Conservation (phyloP, 2,329 filamentous ascomycete species). For the Neofusicoccum kwambonambiense region DNA sequence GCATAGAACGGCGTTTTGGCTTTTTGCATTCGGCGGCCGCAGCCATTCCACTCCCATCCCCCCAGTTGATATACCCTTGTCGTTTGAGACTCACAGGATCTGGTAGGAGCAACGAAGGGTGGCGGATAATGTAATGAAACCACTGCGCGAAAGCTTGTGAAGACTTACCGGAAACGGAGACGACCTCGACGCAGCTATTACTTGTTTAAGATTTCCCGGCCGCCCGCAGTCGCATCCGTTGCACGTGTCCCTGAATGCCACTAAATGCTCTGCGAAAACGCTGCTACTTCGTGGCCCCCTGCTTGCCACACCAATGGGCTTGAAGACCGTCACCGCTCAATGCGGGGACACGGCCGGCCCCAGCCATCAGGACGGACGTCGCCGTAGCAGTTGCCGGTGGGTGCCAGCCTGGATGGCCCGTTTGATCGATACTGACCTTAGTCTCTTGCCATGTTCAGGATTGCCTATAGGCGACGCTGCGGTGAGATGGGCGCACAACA, state of each 20-base stretch:
- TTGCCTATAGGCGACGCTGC: background rate
- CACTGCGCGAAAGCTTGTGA: background rate
- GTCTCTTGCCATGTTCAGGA: background rate
- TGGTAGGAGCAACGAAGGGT: background rate
- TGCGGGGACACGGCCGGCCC: background rate
- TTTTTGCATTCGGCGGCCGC: background rate
- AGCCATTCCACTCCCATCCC: background rate
- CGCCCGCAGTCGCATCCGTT: background rate
- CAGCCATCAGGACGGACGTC: background rate
- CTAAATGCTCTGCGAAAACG: background rate
- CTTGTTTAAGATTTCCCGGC: background rate
- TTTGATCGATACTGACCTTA: background rate
- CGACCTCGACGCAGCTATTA: background rate
- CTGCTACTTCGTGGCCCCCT: background rate
- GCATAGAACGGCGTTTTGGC: conserved; percentile 11
- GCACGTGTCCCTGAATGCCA: background rate
- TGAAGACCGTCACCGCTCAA: background rate
- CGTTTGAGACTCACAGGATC: background rate
- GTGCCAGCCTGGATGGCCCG: too few species aligned
- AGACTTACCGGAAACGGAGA: background rate
- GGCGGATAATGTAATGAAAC: conserved; percentile 3
- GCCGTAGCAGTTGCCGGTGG: background rate
- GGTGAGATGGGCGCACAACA: background rate
- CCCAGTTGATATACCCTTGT: conserved; percentile 5
- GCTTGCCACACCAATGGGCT: background rate